Evolutionary conservation across 1,284 basidiomycete species (phyloP), one percentile per base, ranked within the genome.

Genomic region (Bondarzewia mesenterica): DNA sequence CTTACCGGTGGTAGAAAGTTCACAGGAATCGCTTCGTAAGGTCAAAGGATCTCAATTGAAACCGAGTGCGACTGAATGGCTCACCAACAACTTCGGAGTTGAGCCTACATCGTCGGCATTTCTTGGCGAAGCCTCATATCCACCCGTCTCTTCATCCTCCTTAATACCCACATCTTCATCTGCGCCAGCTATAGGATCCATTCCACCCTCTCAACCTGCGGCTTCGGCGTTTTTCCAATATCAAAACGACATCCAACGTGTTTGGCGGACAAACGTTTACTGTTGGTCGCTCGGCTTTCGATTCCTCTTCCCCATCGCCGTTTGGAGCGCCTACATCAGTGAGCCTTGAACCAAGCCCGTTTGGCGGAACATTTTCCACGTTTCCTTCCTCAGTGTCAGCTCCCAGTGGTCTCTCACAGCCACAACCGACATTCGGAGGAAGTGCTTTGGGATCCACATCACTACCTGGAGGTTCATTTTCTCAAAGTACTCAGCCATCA

Each of bases 11-110:
- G n/a, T n/a, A n/a, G n/a, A n/a, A n/a, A 3, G 47, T 53, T n/a
- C 40, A 48, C 49, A 46, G 10, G 43, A 45, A 16, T 14, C 27
- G 8, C 6, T 42, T 3, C 41, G 37, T 20, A 46, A 47, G 18
- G 16, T 16, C 3, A 40, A 25, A n/a, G 39, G 36, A 10, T 27
- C 43, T 20, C 7, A 35, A 27, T 48, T 60, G 26, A 59, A 62
- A 50, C 58, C 58, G n/a, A 64, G 60, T 40, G 67, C 65, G 6
- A 66, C 69, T 1, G 66, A 65, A 49, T 74, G 72, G 73, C 50
- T 67, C 4, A 57, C 60, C 15, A 62, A 62, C 46, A 68, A 62
- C 42, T 68, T 69, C 53, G 66, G 60, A 52, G n/a, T n/a, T n/a
- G n/a, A 32, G 29, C 29, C 29, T 22, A 43, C 56, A n/a, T 29